A percentile compares a stretch with the other conserved stretches of the same genome.
Evolutionary conservation across 352 stramenopile species (phyloP).

Genomic region (Globisporangium emineosum): DNA sequence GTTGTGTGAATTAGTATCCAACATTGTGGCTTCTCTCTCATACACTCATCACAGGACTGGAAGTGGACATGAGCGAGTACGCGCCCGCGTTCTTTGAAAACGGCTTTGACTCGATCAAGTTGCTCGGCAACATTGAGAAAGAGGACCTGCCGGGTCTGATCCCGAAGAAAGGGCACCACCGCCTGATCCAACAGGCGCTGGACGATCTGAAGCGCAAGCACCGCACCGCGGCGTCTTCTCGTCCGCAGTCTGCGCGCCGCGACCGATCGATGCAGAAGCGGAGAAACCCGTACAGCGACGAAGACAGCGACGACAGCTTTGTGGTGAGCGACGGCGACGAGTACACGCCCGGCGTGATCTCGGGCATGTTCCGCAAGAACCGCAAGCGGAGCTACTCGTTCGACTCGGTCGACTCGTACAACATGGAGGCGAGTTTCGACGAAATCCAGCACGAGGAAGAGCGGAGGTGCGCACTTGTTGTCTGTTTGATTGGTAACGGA

Average conservation of each 20-base stretch:
- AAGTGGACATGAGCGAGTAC: constrained; percentile 85
- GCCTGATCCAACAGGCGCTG: constrained; percentile 76
- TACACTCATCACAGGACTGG: constrained; percentile 32
- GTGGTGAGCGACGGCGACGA: constrained; percentile 78
- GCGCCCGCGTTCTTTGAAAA: constrained; percentile 84
- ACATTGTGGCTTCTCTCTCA: background rate
- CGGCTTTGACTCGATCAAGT: constrained; percentile 85
- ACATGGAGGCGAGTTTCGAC: constrained; percentile 83
- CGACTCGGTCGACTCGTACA: constrained; percentile 76
- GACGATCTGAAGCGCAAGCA: constrained; percentile 75
- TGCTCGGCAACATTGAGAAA: constrained; percentile 73
- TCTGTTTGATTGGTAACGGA: background rate
- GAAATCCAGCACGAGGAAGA: constrained; percentile 88
- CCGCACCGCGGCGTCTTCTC: constrained; percentile 41
- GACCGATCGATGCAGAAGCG: constrained; percentile 24
- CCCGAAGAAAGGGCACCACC: constrained; percentile 82
- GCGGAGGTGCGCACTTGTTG: constrained; percentile 48
- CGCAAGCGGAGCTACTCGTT: constrained; percentile 73
- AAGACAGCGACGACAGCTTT: constrained; percentile 88
- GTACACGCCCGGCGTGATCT: constrained; percentile 73
- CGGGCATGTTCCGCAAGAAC: constrained; percentile 75
- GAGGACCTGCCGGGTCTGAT: constrained; percentile 66
- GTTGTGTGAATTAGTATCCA: background rate
- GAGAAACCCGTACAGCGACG: constrained; percentile 69
- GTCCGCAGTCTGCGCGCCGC: constrained; percentile 27